A percentile compares a stretch with the other conserved stretches of the same genome.
phyloP scores from a whole-genome alignment of 768 basidiomycete genomes.

The Exsudoporus frostii region DNA sequence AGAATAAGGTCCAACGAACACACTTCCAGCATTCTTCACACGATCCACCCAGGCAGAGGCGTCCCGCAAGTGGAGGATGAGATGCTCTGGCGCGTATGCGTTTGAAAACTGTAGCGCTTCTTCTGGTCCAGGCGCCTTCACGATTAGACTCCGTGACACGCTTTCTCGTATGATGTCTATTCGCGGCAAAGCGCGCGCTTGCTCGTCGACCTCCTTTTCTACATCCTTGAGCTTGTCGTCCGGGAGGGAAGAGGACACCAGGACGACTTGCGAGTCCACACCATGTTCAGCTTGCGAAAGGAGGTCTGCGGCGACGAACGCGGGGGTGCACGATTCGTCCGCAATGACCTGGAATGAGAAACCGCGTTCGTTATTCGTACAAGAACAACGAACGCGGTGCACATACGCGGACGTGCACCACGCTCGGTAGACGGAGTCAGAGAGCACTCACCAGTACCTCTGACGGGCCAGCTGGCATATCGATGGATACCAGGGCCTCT shows the following conservation, averaged over 20 bases:
- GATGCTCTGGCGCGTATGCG: constrained; percentile 97
- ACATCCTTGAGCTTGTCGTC: constrained; percentile 63
- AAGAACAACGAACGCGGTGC: constrained; percentile 43
- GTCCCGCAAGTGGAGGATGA: constrained; percentile 84
- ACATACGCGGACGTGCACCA: constrained; percentile 59
- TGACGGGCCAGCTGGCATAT: constrained; percentile 98
- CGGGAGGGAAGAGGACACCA: constrained; percentile 75
- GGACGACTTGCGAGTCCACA: constrained; percentile 95
- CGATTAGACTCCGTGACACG: constrained; percentile 86
- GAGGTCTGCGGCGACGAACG: constrained; percentile 94
- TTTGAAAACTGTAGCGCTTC: constrained; percentile 90
- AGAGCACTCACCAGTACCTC: constrained; percentile 77
- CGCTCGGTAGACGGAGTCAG: constrained; percentile 39
- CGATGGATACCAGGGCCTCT: constrained; percentile 92
- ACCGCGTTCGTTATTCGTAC: constrained; percentile 32
- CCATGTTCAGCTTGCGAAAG: constrained; percentile 99
- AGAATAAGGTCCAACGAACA: constrained; percentile 93
- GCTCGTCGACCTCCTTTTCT: constrained; percentile 80
- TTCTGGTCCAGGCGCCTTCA: constrained; percentile 59
- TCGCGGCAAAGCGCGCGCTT: constrained; percentile 82
- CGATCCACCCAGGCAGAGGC: constrained; percentile 59
- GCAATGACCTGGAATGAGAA: constrained; percentile 74
- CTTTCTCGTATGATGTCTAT: constrained; percentile 90
- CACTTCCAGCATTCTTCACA: constrained; percentile 92
- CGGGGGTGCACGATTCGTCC: constrained; percentile 79